phyloP scores from a whole-genome alignment of 495 filamentous ascomycete species.

The Daldinia decipiens region DNA sequence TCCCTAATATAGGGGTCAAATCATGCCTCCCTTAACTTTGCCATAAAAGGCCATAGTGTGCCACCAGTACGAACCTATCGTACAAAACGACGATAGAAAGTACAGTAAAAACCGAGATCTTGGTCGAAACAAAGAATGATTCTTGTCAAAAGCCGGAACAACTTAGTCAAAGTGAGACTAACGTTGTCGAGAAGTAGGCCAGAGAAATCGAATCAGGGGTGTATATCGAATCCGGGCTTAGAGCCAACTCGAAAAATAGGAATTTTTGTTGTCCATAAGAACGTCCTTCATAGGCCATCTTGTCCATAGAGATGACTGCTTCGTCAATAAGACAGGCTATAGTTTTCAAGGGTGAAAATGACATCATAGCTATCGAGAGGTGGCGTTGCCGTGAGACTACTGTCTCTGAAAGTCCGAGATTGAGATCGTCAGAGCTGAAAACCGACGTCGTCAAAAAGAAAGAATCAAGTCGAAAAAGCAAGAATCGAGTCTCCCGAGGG shows the following conservation, averaged over 20 bases:
- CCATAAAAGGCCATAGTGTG: neutral
- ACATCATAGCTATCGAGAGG: neutral
- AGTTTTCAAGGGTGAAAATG: neutral
- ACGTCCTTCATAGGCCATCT: neutral
- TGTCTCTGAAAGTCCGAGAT: neutral
- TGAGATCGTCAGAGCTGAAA: neutral
- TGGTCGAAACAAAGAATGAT: neutral
- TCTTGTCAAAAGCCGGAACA: neutral
- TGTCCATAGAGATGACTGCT: neutral
- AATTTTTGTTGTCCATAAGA: neutral
- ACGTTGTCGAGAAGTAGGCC: neutral
- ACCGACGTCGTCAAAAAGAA: neutral
- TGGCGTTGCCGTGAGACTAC: neutral
- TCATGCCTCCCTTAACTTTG: slow-evolving; percentile 4
- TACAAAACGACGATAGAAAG: neutral
- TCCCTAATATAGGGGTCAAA: slow-evolving; percentile 1
- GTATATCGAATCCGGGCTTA: neutral
- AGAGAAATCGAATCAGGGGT: neutral
- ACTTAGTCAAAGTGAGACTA: neutral
- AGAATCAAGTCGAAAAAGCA: neutral
- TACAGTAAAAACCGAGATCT: neutral
- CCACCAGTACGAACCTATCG: neutral
- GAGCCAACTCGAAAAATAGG: no score
- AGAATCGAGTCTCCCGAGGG: neutral
- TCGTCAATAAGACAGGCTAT: neutral